Percentiles rank a stretch among this genome's conserved stretches.
phyloP scores from a whole-genome alignment of 192 early-diverging fungal species.

The Mortierella antarctica region DNA sequence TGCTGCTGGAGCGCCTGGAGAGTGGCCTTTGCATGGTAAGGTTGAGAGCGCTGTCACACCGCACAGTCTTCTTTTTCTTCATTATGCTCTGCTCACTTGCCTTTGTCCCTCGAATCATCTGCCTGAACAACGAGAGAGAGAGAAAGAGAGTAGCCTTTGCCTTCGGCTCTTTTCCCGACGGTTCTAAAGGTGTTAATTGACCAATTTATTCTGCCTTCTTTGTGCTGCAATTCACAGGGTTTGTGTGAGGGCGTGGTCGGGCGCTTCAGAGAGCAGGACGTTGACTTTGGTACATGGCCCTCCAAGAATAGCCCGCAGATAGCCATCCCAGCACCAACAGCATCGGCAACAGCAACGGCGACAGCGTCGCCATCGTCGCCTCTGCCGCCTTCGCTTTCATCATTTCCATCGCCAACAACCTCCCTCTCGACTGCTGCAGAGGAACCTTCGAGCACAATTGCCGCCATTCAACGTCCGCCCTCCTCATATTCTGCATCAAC shows the following conservation, averaged over 20 bases:
- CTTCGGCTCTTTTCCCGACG: constrained; percentile 1
- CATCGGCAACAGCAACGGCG: not conserved
- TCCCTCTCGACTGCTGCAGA: not conserved
- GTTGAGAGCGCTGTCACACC: no score
- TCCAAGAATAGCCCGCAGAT: constrained; percentile 7
- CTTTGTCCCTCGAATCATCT: no score
- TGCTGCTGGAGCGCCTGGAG: constrained; percentile 4
- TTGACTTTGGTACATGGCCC: constrained; percentile 47
- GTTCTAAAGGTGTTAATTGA: not conserved
- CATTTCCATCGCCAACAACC: not conserved
- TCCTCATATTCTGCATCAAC: not conserved
- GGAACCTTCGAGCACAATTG: no score
- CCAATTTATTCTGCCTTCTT: no score
- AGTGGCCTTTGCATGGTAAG: constrained; percentile 24
- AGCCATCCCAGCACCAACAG: not conserved
- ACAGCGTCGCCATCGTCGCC: constrained; percentile 3
- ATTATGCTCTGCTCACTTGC: no score
- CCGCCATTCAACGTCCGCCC: no score
- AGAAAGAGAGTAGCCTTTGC: not conserved
- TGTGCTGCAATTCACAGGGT: constrained; percentile 44
- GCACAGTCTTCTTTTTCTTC: no score
- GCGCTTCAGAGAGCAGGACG: constrained; percentile 56
- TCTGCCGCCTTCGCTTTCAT: not conserved
- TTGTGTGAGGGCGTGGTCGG: constrained; percentile 67
- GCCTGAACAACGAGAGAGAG: no score